Conservation (phyloP, 257 asterid genomes). For the Solanum chmielewskii region DNA sequence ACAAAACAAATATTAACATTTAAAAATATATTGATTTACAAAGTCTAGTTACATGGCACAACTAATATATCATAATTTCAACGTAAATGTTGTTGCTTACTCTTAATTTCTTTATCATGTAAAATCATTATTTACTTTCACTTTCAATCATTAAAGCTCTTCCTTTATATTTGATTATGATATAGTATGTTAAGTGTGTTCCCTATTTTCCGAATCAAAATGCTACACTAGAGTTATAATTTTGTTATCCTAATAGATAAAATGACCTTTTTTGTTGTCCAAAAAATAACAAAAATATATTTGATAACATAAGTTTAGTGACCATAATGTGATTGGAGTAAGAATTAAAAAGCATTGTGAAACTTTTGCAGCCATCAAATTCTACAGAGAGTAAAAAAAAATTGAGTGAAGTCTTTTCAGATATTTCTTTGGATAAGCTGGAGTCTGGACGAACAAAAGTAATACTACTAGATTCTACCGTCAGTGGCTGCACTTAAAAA, state of each 20-base stretch:
- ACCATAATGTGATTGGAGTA: background rate
- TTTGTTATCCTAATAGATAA: background rate
- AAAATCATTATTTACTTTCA: background rate
- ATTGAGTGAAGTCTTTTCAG: background rate
- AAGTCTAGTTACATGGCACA: background rate
- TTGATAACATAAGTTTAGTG: background rate
- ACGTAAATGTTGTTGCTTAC: background rate
- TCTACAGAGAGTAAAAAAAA: background rate
- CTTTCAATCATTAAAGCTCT: background rate
- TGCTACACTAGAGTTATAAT: background rate
- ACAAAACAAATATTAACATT: background rate
- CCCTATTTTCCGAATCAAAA: background rate
- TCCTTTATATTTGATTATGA: background rate
- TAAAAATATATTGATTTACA: background rate
- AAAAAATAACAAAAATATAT: background rate
- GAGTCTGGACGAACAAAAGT: background rate
- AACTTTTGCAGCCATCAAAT: background rate
- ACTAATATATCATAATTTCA: background rate
- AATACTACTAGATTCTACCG: background rate
- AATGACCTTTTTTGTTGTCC: background rate
- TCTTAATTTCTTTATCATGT: background rate
- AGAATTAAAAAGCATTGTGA: background rate
- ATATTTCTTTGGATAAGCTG: background rate
- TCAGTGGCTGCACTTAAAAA: background rate
- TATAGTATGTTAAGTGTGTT: background rate